These are phyloP conservation scores for Podila minutissima DNA, from an alignment of 192 early-diverging fungal genomes.

Conservation along the genomic window DNA sequence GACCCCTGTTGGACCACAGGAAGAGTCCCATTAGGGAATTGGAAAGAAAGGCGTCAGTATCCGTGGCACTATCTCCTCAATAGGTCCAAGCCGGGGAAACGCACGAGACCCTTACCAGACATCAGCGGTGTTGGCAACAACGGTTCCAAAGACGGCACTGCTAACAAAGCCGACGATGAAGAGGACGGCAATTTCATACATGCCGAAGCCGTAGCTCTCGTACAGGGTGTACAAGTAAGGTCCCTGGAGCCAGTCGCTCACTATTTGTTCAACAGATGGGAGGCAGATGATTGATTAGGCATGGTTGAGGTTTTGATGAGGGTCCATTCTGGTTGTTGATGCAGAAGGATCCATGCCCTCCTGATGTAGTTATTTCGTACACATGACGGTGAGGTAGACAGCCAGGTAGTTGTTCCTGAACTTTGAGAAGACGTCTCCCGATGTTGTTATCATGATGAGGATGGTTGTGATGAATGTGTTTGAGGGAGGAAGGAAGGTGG, in stretches of 20 bases:
- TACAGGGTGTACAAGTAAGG: conserved; percentile 78
- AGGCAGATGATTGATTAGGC: background rate
- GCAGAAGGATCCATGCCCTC: no score
- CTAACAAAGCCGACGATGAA: conserved; percentile 80
- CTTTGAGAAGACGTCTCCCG: conserved; percentile 33
- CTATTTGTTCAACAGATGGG: conserved; percentile 4
- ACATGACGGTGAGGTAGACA: conserved; percentile 63
- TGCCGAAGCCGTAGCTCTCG: conserved; percentile 61
- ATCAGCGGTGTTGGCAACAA: conserved; percentile 77
- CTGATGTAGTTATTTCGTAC: conserved; percentile 22
- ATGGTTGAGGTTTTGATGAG: background rate
- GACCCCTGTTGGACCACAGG: conserved; percentile 52
- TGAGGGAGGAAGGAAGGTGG: background rate
- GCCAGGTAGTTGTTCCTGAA: conserved; percentile 64
- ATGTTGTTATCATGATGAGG: conserved; percentile 26
- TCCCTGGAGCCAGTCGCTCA: conserved; percentile 66
- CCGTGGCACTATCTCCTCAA: background rate
- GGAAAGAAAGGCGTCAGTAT: background rate
- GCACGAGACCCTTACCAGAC: conserved; percentile 57
- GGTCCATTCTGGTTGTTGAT: no score
- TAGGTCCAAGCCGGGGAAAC: background rate
- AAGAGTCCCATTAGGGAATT: background rate
- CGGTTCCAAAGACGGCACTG: conserved; percentile 75
- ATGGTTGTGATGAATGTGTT: background rate
- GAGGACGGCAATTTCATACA: conserved; percentile 70